These are phyloP conservation scores for Flaveria brownii DNA, from an alignment of 129 eudicot genomes.

Conservation along the genomic window DNA sequence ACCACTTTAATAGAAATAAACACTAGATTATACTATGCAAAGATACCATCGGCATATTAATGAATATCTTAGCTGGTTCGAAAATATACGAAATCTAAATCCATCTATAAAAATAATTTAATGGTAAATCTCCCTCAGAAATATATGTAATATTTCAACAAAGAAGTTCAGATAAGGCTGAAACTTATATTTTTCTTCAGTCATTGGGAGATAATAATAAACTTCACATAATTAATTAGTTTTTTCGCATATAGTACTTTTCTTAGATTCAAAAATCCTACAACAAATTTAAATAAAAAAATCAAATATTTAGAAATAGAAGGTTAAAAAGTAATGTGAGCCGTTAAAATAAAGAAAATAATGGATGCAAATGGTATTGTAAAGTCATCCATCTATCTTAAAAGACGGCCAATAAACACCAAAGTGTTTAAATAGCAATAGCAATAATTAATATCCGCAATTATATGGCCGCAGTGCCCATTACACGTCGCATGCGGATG, in stretches of 20 bases:
- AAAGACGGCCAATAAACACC: slow-evolving; percentile 24
- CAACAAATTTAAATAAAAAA: background rate
- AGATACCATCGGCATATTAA: too few species aligned
- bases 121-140: slow-evolving; percentile 35
- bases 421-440: slow-evolving; percentile 18
- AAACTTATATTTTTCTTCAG: slow-evolving; percentile 32
- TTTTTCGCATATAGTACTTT: background rate
- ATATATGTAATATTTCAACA: slow-evolving; percentile 29
- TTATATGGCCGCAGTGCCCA: slow-evolving; percentile 57
- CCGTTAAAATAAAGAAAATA: slow-evolving; percentile 22
- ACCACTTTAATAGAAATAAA: too few species aligned
- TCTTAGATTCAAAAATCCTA: background rate
- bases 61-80: too few species aligned
- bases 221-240: background rate
- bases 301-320: background rate
- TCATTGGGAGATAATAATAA: slow-evolving; percentile 31
- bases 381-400: slow-evolving; percentile 13
- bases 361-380: background rate
- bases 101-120: too few species aligned
- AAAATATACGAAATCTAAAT: too few species aligned
- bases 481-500: slow-evolving; percentile 52
- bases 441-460: slow-evolving; percentile 35
- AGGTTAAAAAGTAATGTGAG: slow-evolving; percentile 13
- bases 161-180: slow-evolving; percentile 45
- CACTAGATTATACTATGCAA: too few species aligned